phyloP scores from a whole-genome alignment of 1,139 yeast species.

The Candida tropicalis region DNA sequence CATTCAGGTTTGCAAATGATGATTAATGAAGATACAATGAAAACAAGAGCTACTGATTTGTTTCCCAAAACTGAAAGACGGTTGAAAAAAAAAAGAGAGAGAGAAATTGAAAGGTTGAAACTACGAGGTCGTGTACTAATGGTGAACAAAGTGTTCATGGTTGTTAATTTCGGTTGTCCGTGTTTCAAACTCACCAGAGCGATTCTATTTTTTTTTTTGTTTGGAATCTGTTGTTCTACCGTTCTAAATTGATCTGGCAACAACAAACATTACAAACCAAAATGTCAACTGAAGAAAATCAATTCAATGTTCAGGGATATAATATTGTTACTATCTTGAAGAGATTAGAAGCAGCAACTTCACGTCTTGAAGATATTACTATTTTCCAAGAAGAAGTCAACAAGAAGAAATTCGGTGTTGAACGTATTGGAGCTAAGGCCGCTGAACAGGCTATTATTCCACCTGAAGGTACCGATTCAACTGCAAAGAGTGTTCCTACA shows the following conservation, averaged over 20 bases:
- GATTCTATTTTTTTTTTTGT: too few relatives aligned
- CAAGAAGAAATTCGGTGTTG: conserved; percentile 17
- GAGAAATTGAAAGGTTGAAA: too few relatives aligned
- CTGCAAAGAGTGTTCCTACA: conserved; percentile 12
- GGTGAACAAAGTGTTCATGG: too few relatives aligned
- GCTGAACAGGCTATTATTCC: conserved; percentile 10
- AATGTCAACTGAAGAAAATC: conserved; percentile 52
- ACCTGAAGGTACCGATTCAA: conserved; percentile 12
- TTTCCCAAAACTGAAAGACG: background rate
- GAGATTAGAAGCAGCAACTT: conserved; percentile 89
- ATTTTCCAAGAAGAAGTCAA: conserved; percentile 66
- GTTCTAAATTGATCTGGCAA: background rate
- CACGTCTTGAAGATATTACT: conserved; percentile 87
- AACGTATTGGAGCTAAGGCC: conserved; percentile 11
- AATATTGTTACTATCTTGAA: conserved; percentile 80
- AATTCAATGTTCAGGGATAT: conserved; percentile 73
- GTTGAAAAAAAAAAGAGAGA: background rate
- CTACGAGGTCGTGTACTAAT: too few relatives aligned
- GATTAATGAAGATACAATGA: too few relatives aligned
- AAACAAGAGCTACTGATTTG: too few relatives aligned
- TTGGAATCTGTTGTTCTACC: too few relatives aligned
- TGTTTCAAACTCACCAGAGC: too few relatives aligned
- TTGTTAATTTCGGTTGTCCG: too few relatives aligned
- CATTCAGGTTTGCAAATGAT: too few relatives aligned
- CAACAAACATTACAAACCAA: background rate